phyloP scores from a whole-genome alignment of 306 rosid species.

The Vigna mungo region DNA sequence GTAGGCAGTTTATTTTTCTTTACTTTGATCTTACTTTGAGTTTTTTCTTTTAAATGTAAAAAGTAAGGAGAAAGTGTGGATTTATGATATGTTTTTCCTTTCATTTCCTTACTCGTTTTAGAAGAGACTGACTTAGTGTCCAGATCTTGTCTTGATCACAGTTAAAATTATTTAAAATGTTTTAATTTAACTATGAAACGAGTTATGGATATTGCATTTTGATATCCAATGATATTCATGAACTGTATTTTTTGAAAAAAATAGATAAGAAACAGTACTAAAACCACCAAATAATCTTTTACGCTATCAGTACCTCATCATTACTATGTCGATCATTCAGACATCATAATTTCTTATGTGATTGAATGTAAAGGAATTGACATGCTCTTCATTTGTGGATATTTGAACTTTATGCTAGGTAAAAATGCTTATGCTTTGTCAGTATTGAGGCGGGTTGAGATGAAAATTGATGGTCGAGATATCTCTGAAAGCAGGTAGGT shows the following conservation, averaged over 20 bases:
- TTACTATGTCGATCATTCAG: slow-evolving; percentile 31
- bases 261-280: not conserved
- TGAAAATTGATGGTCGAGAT: slow-evolving; percentile 89
- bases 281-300: slow-evolving; percentile 4
- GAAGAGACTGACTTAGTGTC: not conserved
- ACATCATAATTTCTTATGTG: slow-evolving; percentile 14
- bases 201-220: slow-evolving; percentile 12
- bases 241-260: not conserved
- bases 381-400: slow-evolving; percentile 30
- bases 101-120: not conserved
- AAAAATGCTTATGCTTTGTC: slow-evolving; percentile 89
- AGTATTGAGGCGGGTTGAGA: slow-evolving; percentile 80
- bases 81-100: not conserved
- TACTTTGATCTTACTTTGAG: no score
- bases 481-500: slow-evolving; percentile 87
- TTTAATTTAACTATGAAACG: slow-evolving; percentile 8
- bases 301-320: not conserved
- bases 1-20: not conserved
- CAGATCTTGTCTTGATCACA: not conserved
- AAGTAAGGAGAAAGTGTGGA: not conserved
- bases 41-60: no score
- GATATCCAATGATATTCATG: slow-evolving; percentile 7
- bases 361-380: slow-evolving; percentile 39
- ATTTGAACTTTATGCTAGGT: slow-evolving; percentile 55
- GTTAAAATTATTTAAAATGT: slow-evolving; percentile 7